phyloP scores from a whole-genome alignment of 805 yeast genomes.

The Yueomyces sinensis region DNA sequence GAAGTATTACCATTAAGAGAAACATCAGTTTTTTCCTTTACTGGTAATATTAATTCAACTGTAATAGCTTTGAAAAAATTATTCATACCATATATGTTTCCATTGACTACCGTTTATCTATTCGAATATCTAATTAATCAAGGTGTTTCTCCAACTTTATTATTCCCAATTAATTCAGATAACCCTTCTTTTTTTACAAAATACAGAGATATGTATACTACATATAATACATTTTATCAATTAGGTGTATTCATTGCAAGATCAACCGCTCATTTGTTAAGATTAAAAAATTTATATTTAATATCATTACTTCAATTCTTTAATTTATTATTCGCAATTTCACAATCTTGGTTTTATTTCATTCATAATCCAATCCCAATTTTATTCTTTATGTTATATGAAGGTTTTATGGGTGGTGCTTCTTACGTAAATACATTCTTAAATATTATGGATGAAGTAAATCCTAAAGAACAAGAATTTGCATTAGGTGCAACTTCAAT shows the following conservation, averaged over 20 bases:
- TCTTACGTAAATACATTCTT: slow-evolving; percentile 83
- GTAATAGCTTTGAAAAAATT: slow-evolving; percentile 16
- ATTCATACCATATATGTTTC: slow-evolving; percentile 63
- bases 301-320: slow-evolving; percentile 54
- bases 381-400: slow-evolving; percentile 60
- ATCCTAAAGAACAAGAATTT: slow-evolving; percentile 47
- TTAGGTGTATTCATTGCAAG: slow-evolving; percentile 87
- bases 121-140: slow-evolving; percentile 86
- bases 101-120: slow-evolving; percentile 69
- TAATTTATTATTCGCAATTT: slow-evolving; percentile 44
- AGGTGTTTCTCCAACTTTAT: slow-evolving; percentile 77
- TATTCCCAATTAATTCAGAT: slow-evolving; percentile 47
- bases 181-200: slow-evolving; percentile 45
- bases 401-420: slow-evolving; percentile 83
- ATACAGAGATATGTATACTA: slow-evolving; percentile 79
- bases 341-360: slow-evolving; percentile 50
- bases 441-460: slow-evolving; percentile 49
- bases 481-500: slow-evolving; percentile 75
- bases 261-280: slow-evolving; percentile 57
- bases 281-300: slow-evolving; percentile 44
- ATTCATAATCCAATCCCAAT: slow-evolving; percentile 50
- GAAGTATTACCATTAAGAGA: not conserved
- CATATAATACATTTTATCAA: slow-evolving; percentile 83
- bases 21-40: not conserved
- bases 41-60: slow-evolving; percentile 17